These are phyloP conservation scores for Cyberlindnera maclurae DNA, from an alignment of 805 yeast genomes.

Conservation along the genomic window DNA sequence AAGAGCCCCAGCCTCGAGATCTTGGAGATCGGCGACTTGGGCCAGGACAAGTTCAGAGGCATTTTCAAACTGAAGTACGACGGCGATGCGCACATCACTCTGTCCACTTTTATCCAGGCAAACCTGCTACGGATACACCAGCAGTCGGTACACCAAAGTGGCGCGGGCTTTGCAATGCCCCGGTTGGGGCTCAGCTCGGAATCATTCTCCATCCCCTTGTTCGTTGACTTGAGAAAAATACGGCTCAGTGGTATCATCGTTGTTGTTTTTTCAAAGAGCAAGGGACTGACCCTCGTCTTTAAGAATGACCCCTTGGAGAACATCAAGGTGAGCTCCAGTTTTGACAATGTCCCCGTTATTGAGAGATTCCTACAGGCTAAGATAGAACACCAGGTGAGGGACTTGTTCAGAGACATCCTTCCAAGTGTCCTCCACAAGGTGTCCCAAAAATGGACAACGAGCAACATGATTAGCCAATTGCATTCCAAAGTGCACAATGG, in stretches of 20 bases:
- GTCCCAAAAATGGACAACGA: constrained; percentile 55
- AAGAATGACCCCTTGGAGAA: constrained; percentile 84
- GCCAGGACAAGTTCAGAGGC: constrained; percentile 68
- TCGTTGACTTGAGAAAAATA: constrained; percentile 65
- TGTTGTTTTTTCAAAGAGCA: constrained; percentile 71
- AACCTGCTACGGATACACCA: constrained; percentile 69
- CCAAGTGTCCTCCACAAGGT: constrained; percentile 76
- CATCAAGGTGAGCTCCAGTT: constrained; percentile 78
- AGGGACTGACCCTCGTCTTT: constrained; percentile 81
- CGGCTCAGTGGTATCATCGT: constrained; percentile 75
- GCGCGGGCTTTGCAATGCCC: constrained; percentile 54
- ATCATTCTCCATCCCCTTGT: constrained; percentile 71
- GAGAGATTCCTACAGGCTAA: constrained; percentile 79
- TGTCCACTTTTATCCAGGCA: constrained; percentile 78
- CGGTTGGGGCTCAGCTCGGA: constrained; percentile 57
- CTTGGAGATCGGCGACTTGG: constrained; percentile 77
- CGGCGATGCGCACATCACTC: constrained; percentile 70
- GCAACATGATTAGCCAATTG: constrained; percentile 25
- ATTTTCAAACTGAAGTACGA: constrained; percentile 70
- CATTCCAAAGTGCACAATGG: constrained; percentile 11
- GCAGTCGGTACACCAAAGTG: constrained; percentile 18
- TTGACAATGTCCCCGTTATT: constrained; percentile 75
- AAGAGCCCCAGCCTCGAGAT: constrained; percentile 72
- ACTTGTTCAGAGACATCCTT: constrained; percentile 73
- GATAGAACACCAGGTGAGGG: constrained; percentile 74